Conservation (phyloP, 2,329 filamentous ascomycete species). For the Thielaviopsis euricoi region DNA sequence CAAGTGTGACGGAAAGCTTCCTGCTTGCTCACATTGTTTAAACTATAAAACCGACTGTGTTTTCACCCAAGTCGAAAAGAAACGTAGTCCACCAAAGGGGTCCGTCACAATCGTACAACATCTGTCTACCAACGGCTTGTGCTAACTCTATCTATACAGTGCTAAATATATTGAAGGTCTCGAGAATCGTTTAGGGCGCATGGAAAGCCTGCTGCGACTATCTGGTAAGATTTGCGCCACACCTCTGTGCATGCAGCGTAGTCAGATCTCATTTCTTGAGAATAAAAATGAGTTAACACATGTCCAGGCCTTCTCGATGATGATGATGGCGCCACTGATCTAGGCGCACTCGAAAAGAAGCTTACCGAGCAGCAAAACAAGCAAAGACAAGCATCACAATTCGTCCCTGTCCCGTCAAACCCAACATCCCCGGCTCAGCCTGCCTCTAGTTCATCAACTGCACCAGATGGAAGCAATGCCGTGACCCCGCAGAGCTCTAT, state of each 20-base stretch:
- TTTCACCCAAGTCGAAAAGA: constrained; percentile 98
- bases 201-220: constrained; percentile 80
- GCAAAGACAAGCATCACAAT: constrained; percentile 17
- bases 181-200: constrained; percentile 84
- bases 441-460: constrained; percentile 18
- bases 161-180: constrained; percentile 97
- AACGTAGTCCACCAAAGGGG: constrained; percentile 93
- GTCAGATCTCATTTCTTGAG: too few relatives aligned
- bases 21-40: constrained; percentile 84
- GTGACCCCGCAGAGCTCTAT: constrained; percentile 38
- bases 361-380: constrained; percentile 38
- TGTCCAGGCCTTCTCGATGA: constrained; percentile 56
- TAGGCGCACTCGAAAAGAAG: constrained; percentile 73
- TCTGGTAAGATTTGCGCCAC: constrained; percentile 37
- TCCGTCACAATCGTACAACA: constrained; percentile 30
- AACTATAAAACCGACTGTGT: constrained; percentile 98
- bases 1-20: constrained; percentile 93
- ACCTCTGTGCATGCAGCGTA: not conserved
- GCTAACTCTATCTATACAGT: constrained; percentile 25
- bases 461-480: constrained; percentile 23
- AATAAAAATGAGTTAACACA: not conserved
- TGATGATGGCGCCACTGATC: constrained; percentile 69
- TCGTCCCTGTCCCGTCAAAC: constrained; percentile 31
- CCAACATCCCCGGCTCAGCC: constrained; percentile 35
- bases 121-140: not conserved